These are phyloP conservation scores for Cutaneotrichosporon arboriforme DNA, from an alignment of 1,284 basidiomycete species.

Conservation along the genomic window DNA sequence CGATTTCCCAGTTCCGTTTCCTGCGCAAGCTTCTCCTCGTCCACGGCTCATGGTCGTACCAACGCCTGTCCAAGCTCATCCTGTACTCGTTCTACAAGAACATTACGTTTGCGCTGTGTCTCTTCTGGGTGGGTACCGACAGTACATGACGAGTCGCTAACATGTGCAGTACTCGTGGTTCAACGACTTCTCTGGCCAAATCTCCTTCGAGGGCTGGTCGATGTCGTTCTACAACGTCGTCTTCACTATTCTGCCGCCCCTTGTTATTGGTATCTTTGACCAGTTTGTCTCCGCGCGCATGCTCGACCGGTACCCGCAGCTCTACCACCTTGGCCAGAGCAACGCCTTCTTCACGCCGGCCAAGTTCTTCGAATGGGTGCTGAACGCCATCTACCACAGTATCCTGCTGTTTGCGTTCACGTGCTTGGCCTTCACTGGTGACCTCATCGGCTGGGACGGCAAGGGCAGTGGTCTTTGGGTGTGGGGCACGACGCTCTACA, in stretches of 20 bases:
- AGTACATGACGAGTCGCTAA: neutral
- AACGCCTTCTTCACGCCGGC: slow-evolving; percentile 89
- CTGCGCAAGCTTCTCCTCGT: slow-evolving; percentile 93
- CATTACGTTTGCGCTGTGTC: slow-evolving; percentile 94
- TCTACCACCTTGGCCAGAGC: slow-evolving; percentile 86
- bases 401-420: slow-evolving; percentile 82
- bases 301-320: slow-evolving; percentile 92
- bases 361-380: slow-evolving; percentile 92
- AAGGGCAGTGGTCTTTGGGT: slow-evolving; percentile 91
- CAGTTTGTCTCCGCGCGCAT: slow-evolving; percentile 96
- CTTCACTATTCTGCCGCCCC: slow-evolving; percentile 89
- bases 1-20: slow-evolving; percentile 97
- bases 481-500: slow-evolving; percentile 94
- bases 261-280: slow-evolving; percentile 96
- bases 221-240: slow-evolving; percentile 88
- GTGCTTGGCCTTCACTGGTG: slow-evolving; percentile 84
- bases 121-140: slow-evolving; percentile 75
- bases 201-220: slow-evolving; percentile 98
- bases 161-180: slow-evolving; percentile 83
- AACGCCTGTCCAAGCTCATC: slow-evolving; percentile 88
- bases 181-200: slow-evolving; percentile 98
- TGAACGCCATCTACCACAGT: slow-evolving; percentile 90
- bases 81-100: slow-evolving; percentile 96
- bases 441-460: slow-evolving; percentile 73
- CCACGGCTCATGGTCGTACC: slow-evolving; percentile 98